Conservation (phyloP, 75 land plant genomes). For the Pseudotsuga menziesii region DNA sequence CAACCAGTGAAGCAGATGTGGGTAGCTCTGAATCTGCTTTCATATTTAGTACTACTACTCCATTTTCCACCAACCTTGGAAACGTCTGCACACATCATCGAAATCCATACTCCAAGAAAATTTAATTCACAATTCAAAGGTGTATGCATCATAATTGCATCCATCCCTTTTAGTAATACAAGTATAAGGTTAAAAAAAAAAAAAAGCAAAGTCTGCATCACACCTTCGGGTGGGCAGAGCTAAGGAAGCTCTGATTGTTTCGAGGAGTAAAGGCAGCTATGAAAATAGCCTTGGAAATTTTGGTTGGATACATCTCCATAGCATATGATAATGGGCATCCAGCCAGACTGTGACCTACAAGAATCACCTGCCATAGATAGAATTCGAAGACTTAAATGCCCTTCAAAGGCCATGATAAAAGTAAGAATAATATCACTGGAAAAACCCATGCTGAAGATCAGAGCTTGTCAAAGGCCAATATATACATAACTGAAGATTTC, state of each 20-base stretch:
- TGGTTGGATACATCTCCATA: slow-evolving; percentile 23
- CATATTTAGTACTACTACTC: neutral
- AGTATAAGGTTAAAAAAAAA: too few relatives aligned
- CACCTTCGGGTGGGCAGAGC: slow-evolving; percentile 12
- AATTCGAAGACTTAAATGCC: too few relatives aligned
- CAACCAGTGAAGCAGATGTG: neutral
- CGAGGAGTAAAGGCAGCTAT: slow-evolving; percentile 26
- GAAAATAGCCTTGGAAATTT: slow-evolving; percentile 27
- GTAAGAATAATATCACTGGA: too few relatives aligned
- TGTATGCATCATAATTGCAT: too few relatives aligned
- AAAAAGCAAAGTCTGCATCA: neutral
- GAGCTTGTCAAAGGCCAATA: too few relatives aligned
- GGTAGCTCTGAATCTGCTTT: neutral
- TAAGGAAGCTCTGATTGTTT: slow-evolving; percentile 9
- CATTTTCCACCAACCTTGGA: neutral
- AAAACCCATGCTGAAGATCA: too few relatives aligned
- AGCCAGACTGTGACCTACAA: slow-evolving; percentile 32
- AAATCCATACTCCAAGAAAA: too few relatives aligned
- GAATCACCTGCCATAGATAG: slow-evolving; percentile 9
- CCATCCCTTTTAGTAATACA: too few relatives aligned
- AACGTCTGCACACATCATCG: neutral
- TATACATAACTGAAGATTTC: too few relatives aligned
- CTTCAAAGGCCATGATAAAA: too few relatives aligned
- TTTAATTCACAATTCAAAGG: too few relatives aligned
- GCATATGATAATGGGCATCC: slow-evolving; percentile 23